Evolutionary conservation across 1,139 yeast genomes (phyloP).

Genomic region (Hanseniaspora uvarum): DNA sequence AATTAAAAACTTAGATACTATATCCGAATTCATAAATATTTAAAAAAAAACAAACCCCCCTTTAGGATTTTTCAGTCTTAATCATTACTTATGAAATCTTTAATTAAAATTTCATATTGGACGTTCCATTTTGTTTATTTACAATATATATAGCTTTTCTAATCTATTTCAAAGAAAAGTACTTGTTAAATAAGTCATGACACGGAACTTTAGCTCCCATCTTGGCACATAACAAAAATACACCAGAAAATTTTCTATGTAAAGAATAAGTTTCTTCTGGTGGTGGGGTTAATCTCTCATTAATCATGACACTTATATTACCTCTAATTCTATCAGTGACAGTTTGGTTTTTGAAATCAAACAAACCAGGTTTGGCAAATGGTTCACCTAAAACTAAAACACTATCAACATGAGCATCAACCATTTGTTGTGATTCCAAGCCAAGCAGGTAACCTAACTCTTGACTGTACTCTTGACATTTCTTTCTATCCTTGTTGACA

Average conservation of each 20-base stretch:
- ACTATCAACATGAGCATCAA: slow-evolving; percentile 84
- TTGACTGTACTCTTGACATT: slow-evolving; percentile 54
- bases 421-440: slow-evolving; percentile 75
- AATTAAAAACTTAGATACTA: not conserved
- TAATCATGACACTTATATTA: slow-evolving; percentile 77
- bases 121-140: not conserved
- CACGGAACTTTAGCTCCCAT: slow-evolving; percentile 78
- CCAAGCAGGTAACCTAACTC: slow-evolving; percentile 88
- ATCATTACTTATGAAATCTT: not conserved
- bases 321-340: slow-evolving; percentile 85
- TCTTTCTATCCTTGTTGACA: slow-evolving; percentile 53
- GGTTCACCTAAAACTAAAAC: slow-evolving; percentile 90
- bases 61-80: not conserved
- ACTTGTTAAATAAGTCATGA: slow-evolving; percentile 62
- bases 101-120: not conserved
- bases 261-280: slow-evolving; percentile 96
- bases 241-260: slow-evolving; percentile 91
- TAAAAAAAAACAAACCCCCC: not conserved
- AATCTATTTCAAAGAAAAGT: slow-evolving; percentile 27
- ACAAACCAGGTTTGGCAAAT: slow-evolving; percentile 46
- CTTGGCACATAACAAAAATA: slow-evolving; percentile 78
- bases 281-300: slow-evolving; percentile 89
- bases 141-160: not conserved
- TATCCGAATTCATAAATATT: not conserved
- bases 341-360: slow-evolving; percentile 73